Evolutionary conservation across 2,329 filamentous ascomycete genomes (phyloP).

Genomic region (Sporothrix luriei): DNA sequence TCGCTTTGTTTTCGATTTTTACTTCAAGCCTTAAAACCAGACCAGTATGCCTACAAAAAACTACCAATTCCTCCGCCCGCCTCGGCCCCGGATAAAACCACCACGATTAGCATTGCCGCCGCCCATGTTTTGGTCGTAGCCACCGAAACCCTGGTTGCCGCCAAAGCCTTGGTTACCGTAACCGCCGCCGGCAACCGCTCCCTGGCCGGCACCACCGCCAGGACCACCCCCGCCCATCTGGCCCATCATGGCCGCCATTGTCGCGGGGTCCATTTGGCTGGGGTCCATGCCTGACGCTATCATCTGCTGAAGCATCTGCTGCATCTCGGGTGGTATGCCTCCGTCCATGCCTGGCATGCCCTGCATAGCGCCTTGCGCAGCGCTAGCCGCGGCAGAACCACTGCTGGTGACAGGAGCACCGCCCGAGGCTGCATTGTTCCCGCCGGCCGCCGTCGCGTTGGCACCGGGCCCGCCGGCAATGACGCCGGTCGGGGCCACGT

Average conservation of each 20-base stretch:
- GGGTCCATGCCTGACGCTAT: constrained; percentile 67
- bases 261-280: constrained; percentile 64
- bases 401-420: not conserved
- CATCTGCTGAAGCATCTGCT: constrained; percentile 71
- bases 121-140: constrained; percentile 51
- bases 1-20: not conserved
- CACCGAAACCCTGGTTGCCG: constrained; percentile 44
- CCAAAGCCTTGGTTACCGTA: constrained; percentile 51
- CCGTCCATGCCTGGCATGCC: constrained; percentile 42
- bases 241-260: constrained; percentile 63
- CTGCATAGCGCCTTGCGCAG: constrained; percentile 40
- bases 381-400: not conserved
- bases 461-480: not conserved
- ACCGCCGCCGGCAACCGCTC: constrained; percentile 40
- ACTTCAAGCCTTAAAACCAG: not conserved
- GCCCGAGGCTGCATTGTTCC: not conserved
- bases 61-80: constrained; percentile 38
- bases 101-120: constrained; percentile 36
- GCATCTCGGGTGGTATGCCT: constrained; percentile 59
- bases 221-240: constrained; percentile 55
- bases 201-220: constrained; percentile 45
- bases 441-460: constrained; percentile 37
- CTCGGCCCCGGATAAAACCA: constrained; percentile 42
- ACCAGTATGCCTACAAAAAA: too few species aligned
- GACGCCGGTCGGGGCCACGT: not conserved